Evolutionary conservation across 129 eudicot genomes (phyloP).

Genomic region (Smallanthus sonchifolius): DNA sequence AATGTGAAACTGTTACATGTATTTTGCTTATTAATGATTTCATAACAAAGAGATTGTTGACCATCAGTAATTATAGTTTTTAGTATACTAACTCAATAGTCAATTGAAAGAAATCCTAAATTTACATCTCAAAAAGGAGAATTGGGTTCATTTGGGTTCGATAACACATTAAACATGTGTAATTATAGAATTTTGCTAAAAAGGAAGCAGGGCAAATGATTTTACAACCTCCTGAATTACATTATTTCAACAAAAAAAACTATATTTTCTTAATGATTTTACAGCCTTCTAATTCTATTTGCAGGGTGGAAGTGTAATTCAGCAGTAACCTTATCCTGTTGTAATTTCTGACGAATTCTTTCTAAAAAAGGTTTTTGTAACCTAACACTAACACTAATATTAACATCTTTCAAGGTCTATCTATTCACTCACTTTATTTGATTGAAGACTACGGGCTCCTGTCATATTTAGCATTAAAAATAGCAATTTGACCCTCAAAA

Average conservation of each 20-base stretch:
- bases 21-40: neutral
- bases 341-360: conserved; percentile 61
- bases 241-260: too few relatives aligned
- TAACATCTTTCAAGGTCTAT: neutral
- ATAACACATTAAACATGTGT: too few relatives aligned
- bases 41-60: neutral
- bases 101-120: too few relatives aligned
- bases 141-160: too few relatives aligned
- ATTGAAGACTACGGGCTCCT: neutral
- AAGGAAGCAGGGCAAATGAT: too few relatives aligned
- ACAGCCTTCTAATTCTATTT: too few relatives aligned
- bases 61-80: neutral
- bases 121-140: too few relatives aligned
- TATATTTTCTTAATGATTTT: too few relatives aligned
- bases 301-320: neutral
- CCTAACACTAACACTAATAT: too few relatives aligned
- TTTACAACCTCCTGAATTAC: too few relatives aligned
- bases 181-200: too few relatives aligned
- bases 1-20: neutral
- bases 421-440: conserved; percentile 5
- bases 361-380: too few relatives aligned
- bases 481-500: conserved; percentile 9
- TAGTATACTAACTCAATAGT: neutral
- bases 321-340: conserved; percentile 64
- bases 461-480: neutral